Base-by-base conservation (phyloP, 2,329 filamentous ascomycete species). In the Colletotrichum sojae region DNA sequence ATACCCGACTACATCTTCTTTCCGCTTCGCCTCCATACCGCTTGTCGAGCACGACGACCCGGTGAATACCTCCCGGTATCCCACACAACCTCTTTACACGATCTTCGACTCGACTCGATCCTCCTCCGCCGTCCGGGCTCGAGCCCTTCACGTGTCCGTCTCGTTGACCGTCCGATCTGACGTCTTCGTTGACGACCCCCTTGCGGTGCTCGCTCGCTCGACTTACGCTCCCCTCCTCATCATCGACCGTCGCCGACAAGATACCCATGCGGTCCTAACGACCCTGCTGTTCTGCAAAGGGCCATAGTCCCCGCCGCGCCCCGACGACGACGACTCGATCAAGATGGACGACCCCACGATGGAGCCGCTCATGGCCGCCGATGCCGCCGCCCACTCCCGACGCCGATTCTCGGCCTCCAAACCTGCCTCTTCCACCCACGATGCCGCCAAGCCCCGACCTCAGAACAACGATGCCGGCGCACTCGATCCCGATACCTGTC, bases 401-500 rank as follows among this genome's bases (percentile, higher is more conserved):
- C 75, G 71, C 4, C 73, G 76, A 31, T 49, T 67, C 10, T 73
- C 71, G n/a, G 64, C 68, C 12, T 65, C 64, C 25, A 36, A 53
- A 56, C 27, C 56, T 31, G 9, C 63, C 9, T 57, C 64, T 5
- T 20, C 48, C 39, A 18, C 18, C 6, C 58, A 52, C 56, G 65
- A 71, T 8, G 16, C 56, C 12, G 52, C 36, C 8, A 70, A 56
- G 15, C 3, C 67, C 45, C 64, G 69, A 46, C 39, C 69, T 16
- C 64, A 65, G 20, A 18, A 46, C 27, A 64, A 67, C 62, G 69
- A 65, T 60, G 59, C 63, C n/a, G 69, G 64, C 65, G 66, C 56
- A 18, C 70, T 69, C 40, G 90, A 92, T 63, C 86, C 87, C 65
- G 93, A 97, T 77, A 97, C 94, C n/a, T 99, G 96, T 84, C 91